Conservation (phyloP, 257 asterid species). For the Asclepias syriaca region DNA sequence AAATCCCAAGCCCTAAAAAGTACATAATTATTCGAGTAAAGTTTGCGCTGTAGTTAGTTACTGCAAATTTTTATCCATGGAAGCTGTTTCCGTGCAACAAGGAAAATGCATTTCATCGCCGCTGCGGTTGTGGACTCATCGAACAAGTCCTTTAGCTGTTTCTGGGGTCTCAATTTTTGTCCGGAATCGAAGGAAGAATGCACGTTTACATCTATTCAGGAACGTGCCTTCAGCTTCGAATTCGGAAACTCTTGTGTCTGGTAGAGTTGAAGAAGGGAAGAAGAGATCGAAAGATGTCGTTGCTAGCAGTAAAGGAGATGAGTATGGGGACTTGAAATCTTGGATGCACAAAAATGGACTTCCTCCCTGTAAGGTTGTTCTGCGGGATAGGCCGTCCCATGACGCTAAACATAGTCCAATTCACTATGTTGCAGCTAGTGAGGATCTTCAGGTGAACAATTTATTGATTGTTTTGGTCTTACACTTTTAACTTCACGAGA, state of each 20-base stretch:
- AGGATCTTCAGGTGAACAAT: conserved; percentile 68
- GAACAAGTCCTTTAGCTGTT: conserved; percentile 27
- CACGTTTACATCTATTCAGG: conserved; percentile 21
- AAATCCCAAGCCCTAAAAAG: conserved; percentile 7
- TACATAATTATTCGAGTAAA: background rate
- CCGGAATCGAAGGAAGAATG: conserved; percentile 19
- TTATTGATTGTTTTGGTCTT: background rate
- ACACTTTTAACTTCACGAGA: background rate
- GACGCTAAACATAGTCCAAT: conserved; percentile 55
- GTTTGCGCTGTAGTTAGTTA: background rate
- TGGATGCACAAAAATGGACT: conserved; percentile 97
- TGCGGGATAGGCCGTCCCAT: conserved; percentile 70
- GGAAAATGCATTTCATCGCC: conserved; percentile 52
- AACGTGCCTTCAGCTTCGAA: conserved; percentile 46
- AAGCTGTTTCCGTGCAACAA: conserved; percentile 36
- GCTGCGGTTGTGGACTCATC: conserved; percentile 35
- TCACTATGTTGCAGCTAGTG: conserved; percentile 90
- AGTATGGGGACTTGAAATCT: conserved; percentile 53
- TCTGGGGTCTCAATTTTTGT: conserved; percentile 32
- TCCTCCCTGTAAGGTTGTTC: conserved; percentile 75
- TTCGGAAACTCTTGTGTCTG: conserved; percentile 53
- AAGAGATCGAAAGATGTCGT: conserved; percentile 40
- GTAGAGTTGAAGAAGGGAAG: conserved; percentile 16
- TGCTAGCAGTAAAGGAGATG: conserved; percentile 36
- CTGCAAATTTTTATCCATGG: conserved; percentile 32